Evolutionary conservation across 2,329 filamentous ascomycete genomes (phyloP).

Genomic region (Ustulina deusta): DNA sequence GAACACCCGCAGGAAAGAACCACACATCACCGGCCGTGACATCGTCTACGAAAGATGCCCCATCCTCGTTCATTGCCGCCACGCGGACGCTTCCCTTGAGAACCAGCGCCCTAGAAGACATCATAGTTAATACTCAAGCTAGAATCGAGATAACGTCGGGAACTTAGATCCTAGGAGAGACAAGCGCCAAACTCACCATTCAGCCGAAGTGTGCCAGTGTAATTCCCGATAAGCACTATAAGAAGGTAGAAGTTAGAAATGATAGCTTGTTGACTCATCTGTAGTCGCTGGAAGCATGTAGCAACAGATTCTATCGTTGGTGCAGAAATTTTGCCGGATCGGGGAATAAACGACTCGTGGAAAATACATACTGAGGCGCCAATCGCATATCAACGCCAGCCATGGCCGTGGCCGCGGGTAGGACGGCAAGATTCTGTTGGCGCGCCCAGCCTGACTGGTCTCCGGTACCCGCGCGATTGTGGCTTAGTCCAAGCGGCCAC

Average conservation of each 20-base stretch:
- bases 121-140: constrained; percentile 24
- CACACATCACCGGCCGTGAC: constrained; percentile 64
- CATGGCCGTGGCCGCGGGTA: constrained; percentile 64
- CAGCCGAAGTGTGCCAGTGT: constrained; percentile 68
- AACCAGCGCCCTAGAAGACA: constrained; percentile 56
- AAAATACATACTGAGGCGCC: constrained; percentile 54
- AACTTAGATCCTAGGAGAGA: not conserved
- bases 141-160: not conserved
- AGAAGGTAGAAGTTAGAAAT: constrained; percentile 12
- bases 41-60: constrained; percentile 61
- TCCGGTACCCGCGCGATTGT: constrained; percentile 60
- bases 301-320: not conserved
- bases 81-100: constrained; percentile 66
- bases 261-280: not conserved
- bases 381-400: constrained; percentile 71
- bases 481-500: constrained; percentile 67
- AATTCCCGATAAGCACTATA: constrained; percentile 68
- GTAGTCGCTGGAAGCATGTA: not conserved
- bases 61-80: constrained; percentile 64
- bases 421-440: constrained; percentile 63
- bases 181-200: constrained; percentile 42
- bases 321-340: not conserved
- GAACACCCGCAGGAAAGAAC: constrained; percentile 46
- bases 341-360: not conserved
- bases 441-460: constrained; percentile 64